Percentiles rank a stretch among this genome's conserved stretches.
These are phyloP conservation scores for Paramecium primaurelia DNA, from an alignment of 73 alveolate genomes.

Conservation along the genomic window DNA sequence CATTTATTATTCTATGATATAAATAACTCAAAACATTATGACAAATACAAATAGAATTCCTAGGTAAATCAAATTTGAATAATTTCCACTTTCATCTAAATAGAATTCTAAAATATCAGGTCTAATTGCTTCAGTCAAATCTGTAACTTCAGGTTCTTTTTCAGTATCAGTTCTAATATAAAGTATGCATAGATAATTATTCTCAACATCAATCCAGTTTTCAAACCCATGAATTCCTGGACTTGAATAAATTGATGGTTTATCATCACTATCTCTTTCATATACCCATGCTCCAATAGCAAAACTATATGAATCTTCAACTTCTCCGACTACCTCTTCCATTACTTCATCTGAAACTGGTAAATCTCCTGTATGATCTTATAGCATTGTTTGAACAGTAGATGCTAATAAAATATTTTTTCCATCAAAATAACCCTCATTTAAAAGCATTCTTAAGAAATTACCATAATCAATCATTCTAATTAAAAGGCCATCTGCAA, in stretches of 20 bases:
- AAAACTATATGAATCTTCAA: not conserved
- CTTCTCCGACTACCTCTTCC: not conserved
- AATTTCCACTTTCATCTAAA: not conserved
- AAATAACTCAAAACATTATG: not conserved
- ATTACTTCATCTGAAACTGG: not conserved
- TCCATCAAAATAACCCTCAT: not conserved
- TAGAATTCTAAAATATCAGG: not conserved
- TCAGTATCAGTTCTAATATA: not conserved
- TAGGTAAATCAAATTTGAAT: not conserved
- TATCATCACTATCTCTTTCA: not conserved
- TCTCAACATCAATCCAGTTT: not conserved
- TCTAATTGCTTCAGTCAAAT: not conserved
- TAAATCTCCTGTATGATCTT: conserved; percentile 5
- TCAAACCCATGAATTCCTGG: not conserved
- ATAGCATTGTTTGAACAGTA: not conserved
- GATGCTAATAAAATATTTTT: not conserved
- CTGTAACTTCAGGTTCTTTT: not conserved
- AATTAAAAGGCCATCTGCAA: not conserved
- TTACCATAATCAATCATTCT: conserved; percentile 3
- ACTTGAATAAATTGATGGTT: not conserved
- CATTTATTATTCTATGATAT: not conserved
- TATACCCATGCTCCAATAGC: conserved; percentile 12
- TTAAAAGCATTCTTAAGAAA: not conserved
- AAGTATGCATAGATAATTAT: not conserved
- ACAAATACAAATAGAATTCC: not conserved